Evolutionary conservation across 495 filamentous ascomycete genomes (phyloP).

Genomic region (Achaetomiella virescens): DNA sequence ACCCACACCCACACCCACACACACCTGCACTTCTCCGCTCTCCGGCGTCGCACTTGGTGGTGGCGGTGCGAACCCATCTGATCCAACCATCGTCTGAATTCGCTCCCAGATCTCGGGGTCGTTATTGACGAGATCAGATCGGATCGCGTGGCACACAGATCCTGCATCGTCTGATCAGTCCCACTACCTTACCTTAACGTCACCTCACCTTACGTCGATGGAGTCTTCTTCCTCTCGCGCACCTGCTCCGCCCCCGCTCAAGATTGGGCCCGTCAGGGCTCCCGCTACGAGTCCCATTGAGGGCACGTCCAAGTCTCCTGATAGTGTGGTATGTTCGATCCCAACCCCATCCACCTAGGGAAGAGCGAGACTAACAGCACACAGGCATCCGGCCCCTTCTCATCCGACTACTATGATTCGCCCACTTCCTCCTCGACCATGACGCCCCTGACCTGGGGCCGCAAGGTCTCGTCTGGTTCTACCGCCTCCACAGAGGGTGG

Average conservation of each 20-base stretch:
- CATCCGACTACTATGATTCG: neutral
- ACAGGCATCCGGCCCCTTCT: constrained; percentile 1
- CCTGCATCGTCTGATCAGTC: neutral
- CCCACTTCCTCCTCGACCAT: neutral
- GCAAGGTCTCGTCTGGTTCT: neutral
- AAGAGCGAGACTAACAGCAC: neutral
- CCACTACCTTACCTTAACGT: neutral
- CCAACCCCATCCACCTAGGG: neutral
- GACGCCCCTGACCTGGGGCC: neutral
- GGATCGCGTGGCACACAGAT: neutral
- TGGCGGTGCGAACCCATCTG: constrained; percentile 17
- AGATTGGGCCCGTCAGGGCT: constrained; percentile 10
- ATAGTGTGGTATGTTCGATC: constrained; percentile 4
- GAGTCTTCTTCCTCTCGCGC: constrained; percentile 10
- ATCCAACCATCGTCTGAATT: neutral
- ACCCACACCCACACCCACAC: neutral
- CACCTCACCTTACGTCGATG: neutral
- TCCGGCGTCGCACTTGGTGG: constrained; percentile 2
- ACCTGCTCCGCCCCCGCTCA: constrained; percentile 10
- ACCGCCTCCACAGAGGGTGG: neutral
- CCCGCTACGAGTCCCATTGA: neutral
- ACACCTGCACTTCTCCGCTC: constrained; percentile 6
- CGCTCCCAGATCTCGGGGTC: neutral
- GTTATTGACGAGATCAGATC: neutral
- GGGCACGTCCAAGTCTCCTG: constrained; percentile 2